Base-by-base conservation (phyloP, 192 early-diverging fungal species). In the Umbelopsis sp. region DNA sequence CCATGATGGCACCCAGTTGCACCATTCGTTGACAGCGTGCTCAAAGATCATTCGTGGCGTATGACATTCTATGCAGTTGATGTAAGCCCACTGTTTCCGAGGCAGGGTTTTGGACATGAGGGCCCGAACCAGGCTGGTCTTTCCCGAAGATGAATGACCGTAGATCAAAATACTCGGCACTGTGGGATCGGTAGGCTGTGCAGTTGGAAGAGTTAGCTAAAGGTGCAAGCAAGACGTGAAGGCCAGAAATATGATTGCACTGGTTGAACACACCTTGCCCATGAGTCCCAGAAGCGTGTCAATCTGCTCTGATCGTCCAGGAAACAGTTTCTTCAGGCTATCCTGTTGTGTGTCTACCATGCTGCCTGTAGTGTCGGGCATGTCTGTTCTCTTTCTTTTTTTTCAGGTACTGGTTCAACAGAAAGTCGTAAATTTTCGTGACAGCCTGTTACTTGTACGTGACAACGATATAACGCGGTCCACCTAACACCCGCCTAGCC, bases 31-130 rank as follows among this genome's bases (percentile, higher is more conserved):
- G 64, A 95, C 81, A 16, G 85, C 84, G 23, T 86, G 87, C 52
- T 97, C 94, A 78, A 94, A 93, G 25, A 97, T 71, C 61, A 94
- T 78, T 2, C 93, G 84, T 21, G 90, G 85, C 1, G 91, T 88
- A 67, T 88, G 86, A 61, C 91, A 89, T 74, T 94, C 93, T 8
- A 93, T 77, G 71, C 92, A 92, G 78, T 91, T 90, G 7, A 94
- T 70, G 69, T 84, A 90, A 7, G 87, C 84, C 65, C 75, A 85
- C 44, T 76, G 71, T 61, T 69, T 75, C 7, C 47, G 45, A 9
- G 37, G 22, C 3, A 78, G 68, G 4, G 65, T 47, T 6, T 49
- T 21, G 22, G 68, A 47, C 0, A 73, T 50, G 2, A 86, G 66
- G 3, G 73, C 46, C 25, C 73, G 72, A 18, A 85, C 58, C 6